These are phyloP conservation scores for Corymbia calophylla DNA, from an alignment of 441 rosid genomes.

Conservation along the genomic window DNA sequence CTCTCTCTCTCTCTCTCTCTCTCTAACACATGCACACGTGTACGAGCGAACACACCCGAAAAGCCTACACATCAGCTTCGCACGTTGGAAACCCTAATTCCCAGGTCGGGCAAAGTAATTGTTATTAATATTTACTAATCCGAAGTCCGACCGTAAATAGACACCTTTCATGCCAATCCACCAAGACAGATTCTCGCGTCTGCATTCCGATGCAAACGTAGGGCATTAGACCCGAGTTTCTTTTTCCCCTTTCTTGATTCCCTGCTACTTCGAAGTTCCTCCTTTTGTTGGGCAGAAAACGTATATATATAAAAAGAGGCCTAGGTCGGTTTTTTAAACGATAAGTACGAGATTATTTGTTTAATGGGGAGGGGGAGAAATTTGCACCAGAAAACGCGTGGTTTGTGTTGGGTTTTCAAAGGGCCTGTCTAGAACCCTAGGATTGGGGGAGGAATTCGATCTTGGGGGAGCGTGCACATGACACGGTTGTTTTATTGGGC, in stretches of 20 bases:
- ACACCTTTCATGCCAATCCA: not conserved
- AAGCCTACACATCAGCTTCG: not conserved
- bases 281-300: not conserved
- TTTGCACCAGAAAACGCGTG: slow-evolving; percentile 2
- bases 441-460: not conserved
- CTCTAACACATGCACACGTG: not conserved
- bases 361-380: not conserved
- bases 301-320: not conserved
- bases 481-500: not conserved
- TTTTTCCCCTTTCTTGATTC: not conserved
- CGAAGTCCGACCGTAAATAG: not conserved
- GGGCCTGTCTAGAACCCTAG: not conserved
- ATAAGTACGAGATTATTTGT: not conserved
- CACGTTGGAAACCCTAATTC: not conserved
- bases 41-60: not conserved
- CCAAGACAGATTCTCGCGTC: not conserved
- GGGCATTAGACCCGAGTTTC: not conserved
- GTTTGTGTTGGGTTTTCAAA: not conserved
- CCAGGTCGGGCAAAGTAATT: not conserved
- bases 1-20: not conserved
- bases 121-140: not conserved
- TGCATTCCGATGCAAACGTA: not conserved
- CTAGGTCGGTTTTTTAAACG: not conserved
- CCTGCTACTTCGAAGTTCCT: not conserved
- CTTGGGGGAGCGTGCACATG: not conserved